phyloP scores from a whole-genome alignment of 306 rosid species.

The Acacia acuminata region DNA sequence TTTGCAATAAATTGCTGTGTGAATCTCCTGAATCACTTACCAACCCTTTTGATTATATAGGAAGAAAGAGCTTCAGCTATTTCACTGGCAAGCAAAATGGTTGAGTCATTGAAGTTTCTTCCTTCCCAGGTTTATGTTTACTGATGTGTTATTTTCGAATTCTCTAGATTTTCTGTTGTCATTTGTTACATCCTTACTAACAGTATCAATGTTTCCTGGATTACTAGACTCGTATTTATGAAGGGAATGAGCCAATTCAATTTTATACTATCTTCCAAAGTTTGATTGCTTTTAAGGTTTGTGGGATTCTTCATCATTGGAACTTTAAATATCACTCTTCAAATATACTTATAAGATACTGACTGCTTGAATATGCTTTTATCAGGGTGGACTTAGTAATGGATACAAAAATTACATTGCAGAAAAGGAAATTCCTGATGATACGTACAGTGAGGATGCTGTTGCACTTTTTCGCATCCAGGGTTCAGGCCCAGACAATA shows the following conservation, averaged over 20 bases:
- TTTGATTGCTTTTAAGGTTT: slow-evolving; percentile 72
- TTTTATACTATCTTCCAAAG: slow-evolving; percentile 77
- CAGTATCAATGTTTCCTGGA: slow-evolving; percentile 24
- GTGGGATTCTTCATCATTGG: slow-evolving; percentile 31
- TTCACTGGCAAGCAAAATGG: slow-evolving; percentile 74
- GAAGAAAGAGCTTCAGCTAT: slow-evolving; percentile 79
- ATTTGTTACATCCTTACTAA: slow-evolving; percentile 33
- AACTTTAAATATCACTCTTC: slow-evolving; percentile 14
- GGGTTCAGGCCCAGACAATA: slow-evolving; percentile 92
- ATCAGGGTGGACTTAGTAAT: slow-evolving; percentile 84
- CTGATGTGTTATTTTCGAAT: slow-evolving; percentile 8
- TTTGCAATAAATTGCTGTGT: slow-evolving; percentile 21
- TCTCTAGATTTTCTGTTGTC: background rate
- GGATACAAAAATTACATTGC: slow-evolving; percentile 62
- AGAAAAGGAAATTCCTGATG: slow-evolving; percentile 70
- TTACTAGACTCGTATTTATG: slow-evolving; percentile 71
- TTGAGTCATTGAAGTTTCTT: slow-evolving; percentile 74
- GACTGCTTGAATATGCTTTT: slow-evolving; percentile 24
- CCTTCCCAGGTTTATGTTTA: slow-evolving; percentile 68
- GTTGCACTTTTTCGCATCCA: slow-evolving; percentile 85
- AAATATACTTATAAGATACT: slow-evolving; percentile 10
- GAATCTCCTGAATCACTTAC: slow-evolving; percentile 30
- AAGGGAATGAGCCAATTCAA: slow-evolving; percentile 78
- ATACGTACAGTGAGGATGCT: slow-evolving; percentile 76
- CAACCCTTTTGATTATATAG: slow-evolving; percentile 42